Conservation (phyloP, 768 basidiomycete species). For the Phlebiopsis flavidoalba region DNA sequence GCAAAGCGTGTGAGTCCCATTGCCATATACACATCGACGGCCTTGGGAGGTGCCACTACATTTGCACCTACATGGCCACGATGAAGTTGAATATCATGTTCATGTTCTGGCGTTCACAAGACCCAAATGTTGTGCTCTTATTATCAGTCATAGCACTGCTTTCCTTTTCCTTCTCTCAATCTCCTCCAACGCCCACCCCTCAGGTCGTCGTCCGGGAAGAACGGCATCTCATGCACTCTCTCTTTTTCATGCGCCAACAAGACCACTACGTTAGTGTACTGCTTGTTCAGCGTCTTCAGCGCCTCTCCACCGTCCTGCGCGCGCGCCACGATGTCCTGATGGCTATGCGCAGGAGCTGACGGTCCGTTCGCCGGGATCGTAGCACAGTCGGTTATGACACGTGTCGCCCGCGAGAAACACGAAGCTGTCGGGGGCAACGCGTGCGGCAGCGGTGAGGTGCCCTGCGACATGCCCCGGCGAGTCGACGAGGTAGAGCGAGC, state of each 20-base stretch:
- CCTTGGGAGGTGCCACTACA: too few species aligned
- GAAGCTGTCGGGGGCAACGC: constrained; percentile 53
- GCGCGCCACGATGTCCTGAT: constrained; percentile 1
- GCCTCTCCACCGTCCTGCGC: not conserved
- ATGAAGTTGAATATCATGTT: too few species aligned
- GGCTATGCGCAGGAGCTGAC: not conserved
- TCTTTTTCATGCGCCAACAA: constrained; percentile 9
- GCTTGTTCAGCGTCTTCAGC: too few species aligned
- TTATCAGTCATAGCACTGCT: too few species aligned
- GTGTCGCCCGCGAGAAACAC: constrained; percentile 51
- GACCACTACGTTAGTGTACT: not conserved
- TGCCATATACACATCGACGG: too few species aligned
- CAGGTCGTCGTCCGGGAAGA: constrained; percentile 3
- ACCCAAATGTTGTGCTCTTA: too few species aligned
- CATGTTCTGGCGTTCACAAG: too few species aligned
- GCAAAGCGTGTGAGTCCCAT: too few species aligned
- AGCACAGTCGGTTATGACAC: constrained; percentile 43
- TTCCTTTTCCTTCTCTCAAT: constrained; percentile 1
- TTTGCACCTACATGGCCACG: too few species aligned
- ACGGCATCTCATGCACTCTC: constrained; percentile 4
- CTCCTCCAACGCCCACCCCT: constrained; percentile 3
- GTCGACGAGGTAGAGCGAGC: constrained; percentile 53
- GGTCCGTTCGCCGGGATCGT: constrained; percentile 9
- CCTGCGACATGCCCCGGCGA: constrained; percentile 54
- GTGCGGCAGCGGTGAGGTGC: constrained; percentile 49